These are phyloP conservation scores for Kluyveromyces sp. DNA, from an alignment of 1,139 yeast genomes.

Conservation along the genomic window DNA sequence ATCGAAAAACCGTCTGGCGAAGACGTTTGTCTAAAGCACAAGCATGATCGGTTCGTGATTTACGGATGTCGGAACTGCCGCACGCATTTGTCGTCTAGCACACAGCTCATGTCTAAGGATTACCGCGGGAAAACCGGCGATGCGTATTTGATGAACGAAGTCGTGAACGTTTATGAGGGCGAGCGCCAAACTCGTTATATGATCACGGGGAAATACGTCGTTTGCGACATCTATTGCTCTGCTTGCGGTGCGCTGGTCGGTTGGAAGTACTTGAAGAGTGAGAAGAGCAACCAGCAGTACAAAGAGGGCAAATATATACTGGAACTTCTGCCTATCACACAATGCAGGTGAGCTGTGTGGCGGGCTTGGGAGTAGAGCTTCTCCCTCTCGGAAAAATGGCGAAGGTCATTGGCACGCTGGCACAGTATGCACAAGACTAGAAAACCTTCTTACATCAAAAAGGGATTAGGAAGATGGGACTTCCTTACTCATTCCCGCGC, in stretches of 20 bases:
- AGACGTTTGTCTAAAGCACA: conserved; percentile 11
- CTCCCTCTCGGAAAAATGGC: too few species aligned
- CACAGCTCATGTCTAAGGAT: conserved; percentile 36
- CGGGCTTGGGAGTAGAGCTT: too few species aligned
- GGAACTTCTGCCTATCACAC: conserved; percentile 32
- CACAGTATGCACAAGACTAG: too few species aligned
- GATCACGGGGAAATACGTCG: conserved; percentile 40
- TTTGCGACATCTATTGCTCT: conserved; percentile 38
- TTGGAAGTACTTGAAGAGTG: conserved; percentile 39
- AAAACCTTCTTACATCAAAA: too few species aligned
- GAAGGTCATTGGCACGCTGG: too few species aligned
- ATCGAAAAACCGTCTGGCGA: conserved; percentile 9
- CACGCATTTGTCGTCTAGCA: conserved; percentile 38
- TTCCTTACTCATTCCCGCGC: too few species aligned
- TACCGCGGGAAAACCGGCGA: conserved; percentile 40
- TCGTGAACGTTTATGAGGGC: conserved; percentile 35
- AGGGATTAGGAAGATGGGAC: too few species aligned
- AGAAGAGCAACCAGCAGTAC: conserved; percentile 33
- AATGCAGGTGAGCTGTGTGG: conserved; percentile 9
- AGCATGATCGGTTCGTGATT: conserved; percentile 27
- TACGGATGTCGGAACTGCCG: conserved; percentile 38
- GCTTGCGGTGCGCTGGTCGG: conserved; percentile 39
- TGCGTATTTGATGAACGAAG: conserved; percentile 37
- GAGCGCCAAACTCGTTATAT: conserved; percentile 34
- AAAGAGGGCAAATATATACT: conserved; percentile 40